Conservation (phyloP, 163 green algal genomes). For the Scenedesmus sp. region DNA sequence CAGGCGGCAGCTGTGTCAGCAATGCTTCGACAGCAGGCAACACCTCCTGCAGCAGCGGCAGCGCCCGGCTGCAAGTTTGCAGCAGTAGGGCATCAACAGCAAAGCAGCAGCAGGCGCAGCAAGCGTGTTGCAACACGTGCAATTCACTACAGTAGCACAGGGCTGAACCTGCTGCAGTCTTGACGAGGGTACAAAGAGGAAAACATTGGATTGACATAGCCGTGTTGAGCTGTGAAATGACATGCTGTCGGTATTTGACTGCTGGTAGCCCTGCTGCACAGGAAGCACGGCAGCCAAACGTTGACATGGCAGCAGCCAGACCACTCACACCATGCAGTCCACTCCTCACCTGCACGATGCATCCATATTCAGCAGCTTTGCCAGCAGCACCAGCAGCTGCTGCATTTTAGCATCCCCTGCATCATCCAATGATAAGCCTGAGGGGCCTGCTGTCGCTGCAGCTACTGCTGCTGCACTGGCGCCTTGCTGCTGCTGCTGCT, state of each 20-base stretch:
- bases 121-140: background rate
- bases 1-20: conserved; percentile 58
- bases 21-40: conserved; percentile 30
- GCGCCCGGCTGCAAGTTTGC: background rate
- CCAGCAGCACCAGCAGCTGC: background rate
- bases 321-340: background rate
- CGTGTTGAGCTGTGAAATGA: too few relatives aligned
- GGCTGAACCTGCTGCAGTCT: too few relatives aligned
- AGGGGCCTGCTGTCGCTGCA: background rate
- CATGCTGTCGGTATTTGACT: too few relatives aligned
- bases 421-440: too few relatives aligned
- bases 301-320: background rate
- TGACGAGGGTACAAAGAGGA: too few relatives aligned
- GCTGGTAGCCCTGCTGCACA: background rate
- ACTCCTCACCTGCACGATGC: background rate
- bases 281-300: background rate
- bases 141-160: too few relatives aligned
- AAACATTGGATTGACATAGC: too few relatives aligned
- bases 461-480: too few relatives aligned
- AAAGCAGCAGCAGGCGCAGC: conserved; percentile 9
- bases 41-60: conserved; percentile 8
- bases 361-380: conserved; percentile 10
- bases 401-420: background rate
- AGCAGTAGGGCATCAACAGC: background rate
- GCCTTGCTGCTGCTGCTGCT: conserved; percentile 27